phyloP scores from a whole-genome alignment of 1,284 basidiomycete species.

The Apiotrichum veenhuisii region DNA sequence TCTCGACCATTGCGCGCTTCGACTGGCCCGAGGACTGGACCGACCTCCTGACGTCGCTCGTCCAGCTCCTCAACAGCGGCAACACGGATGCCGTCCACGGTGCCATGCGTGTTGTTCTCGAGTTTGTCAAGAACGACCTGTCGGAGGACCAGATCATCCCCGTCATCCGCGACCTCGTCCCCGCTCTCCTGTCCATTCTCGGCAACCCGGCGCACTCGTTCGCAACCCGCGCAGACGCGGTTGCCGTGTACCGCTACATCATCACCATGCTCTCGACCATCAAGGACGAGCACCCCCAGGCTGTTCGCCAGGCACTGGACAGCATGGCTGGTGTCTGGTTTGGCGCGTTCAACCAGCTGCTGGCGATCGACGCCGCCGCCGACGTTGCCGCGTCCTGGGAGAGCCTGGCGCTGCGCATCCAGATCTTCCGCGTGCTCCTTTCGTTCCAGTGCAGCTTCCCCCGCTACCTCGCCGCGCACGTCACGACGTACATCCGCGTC shows the following conservation, averaged over 20 bases:
- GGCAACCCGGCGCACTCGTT: constrained; percentile 72
- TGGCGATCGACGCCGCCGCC: constrained; percentile 61
- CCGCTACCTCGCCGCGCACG: constrained; percentile 59
- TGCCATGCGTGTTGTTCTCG: constrained; percentile 88
- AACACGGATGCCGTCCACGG: constrained; percentile 77
- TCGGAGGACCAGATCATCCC: constrained; percentile 89
- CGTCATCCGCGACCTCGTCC: constrained; percentile 75
- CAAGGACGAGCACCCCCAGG: constrained; percentile 81
- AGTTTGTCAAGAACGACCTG: constrained; percentile 84
- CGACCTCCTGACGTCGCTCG: constrained; percentile 67
- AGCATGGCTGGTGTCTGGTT: constrained; percentile 85
- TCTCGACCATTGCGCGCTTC: constrained; percentile 77
- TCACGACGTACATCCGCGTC: constrained; percentile 60
- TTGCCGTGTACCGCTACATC: constrained; percentile 88
- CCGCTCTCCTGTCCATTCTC: constrained; percentile 76
- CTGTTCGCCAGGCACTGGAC: constrained; percentile 75
- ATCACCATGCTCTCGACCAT: constrained; percentile 88
- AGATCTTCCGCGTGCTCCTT: constrained; percentile 68
- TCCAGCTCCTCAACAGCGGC: constrained; percentile 67
- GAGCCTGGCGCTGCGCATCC: constrained; percentile 66
- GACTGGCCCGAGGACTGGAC: constrained; percentile 96
- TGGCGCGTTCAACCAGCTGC: constrained; percentile 71
- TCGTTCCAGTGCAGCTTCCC: constrained; percentile 71
- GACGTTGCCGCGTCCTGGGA: constrained; percentile 72
- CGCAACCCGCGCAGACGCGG: constrained; percentile 73